Conservation (phyloP, 805 yeast species). For the Pichia deserticola region DNA sequence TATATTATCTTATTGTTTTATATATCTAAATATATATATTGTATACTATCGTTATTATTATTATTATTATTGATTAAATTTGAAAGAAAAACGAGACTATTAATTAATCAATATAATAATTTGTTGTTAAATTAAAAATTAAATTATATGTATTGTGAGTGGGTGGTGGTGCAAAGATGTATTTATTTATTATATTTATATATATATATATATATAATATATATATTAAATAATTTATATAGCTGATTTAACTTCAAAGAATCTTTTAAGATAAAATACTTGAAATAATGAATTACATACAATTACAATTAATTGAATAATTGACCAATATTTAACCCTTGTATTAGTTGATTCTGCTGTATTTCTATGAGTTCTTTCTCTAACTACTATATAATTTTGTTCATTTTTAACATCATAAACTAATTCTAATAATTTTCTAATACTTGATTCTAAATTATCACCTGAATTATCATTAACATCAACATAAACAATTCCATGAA, state of each 20-base stretch:
- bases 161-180: not conserved
- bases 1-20: no score
- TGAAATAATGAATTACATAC: constrained; percentile 85
- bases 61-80: no score
- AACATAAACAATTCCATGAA: constrained; percentile 85
- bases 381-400: constrained; percentile 83
- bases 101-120: no score
- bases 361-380: constrained; percentile 97
- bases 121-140: no score
- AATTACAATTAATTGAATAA: constrained; percentile 83
- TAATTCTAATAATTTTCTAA: constrained; percentile 63
- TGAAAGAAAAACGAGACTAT: no score
- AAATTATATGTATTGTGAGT: no score
- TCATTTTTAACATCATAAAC: constrained; percentile 88
- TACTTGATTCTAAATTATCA: constrained; percentile 78
- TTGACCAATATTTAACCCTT: constrained; percentile 97
- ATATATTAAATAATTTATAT: constrained; percentile 36
- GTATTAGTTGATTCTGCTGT: constrained; percentile 97
- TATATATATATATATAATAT: not conserved
- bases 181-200: no score
- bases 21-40: no score
- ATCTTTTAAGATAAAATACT: constrained; percentile 86
- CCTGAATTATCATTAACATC: constrained; percentile 61
- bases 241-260: constrained; percentile 89
- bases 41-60: no score